A percentile compares a stretch with the other conserved stretches of the same genome.
Conservation (phyloP, 352 stramenopile genomes). For the Phytophthora nicotianae region DNA sequence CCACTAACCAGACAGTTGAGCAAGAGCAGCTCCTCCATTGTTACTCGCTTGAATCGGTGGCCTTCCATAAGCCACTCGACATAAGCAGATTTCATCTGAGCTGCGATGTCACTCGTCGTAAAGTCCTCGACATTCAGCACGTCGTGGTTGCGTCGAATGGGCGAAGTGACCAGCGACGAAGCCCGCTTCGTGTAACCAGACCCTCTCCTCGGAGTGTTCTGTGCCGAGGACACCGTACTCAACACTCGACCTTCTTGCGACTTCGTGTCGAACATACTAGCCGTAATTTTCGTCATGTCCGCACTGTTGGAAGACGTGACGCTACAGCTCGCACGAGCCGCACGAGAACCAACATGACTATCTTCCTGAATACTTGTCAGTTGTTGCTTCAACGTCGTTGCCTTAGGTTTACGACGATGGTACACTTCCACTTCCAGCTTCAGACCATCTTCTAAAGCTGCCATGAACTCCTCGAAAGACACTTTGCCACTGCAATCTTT, state of each 20-base stretch:
- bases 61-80: conserved; percentile 83
- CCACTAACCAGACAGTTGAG: conserved; percentile 86
- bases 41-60: conserved; percentile 72
- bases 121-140: conserved; percentile 86
- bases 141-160: conserved; percentile 79
- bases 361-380: conserved; percentile 51
- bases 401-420: conserved; percentile 44
- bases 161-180: conserved; percentile 50
- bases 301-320: conserved; percentile 39
- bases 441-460: conserved; percentile 73
- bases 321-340: conserved; percentile 32
- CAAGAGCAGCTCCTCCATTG: conserved; percentile 83
- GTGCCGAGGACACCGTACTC: conserved; percentile 35
- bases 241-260: conserved; percentile 47
- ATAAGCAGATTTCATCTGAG: conserved; percentile 75
- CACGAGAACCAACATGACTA: conserved; percentile 16
- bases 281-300: conserved; percentile 36
- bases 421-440: conserved; percentile 84
- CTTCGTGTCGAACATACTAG: conserved; percentile 41
- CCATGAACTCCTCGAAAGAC: conserved; percentile 86
- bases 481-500: conserved; percentile 68
- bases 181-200: conserved; percentile 21
- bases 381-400: conserved; percentile 23
- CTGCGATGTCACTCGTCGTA: conserved; percentile 67
- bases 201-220: conserved; percentile 33